Evolutionary conservation across 2,329 filamentous ascomycete genomes (phyloP), one percentile per base, ranked within the genome.

Genomic region (Apiospora sp.): DNA sequence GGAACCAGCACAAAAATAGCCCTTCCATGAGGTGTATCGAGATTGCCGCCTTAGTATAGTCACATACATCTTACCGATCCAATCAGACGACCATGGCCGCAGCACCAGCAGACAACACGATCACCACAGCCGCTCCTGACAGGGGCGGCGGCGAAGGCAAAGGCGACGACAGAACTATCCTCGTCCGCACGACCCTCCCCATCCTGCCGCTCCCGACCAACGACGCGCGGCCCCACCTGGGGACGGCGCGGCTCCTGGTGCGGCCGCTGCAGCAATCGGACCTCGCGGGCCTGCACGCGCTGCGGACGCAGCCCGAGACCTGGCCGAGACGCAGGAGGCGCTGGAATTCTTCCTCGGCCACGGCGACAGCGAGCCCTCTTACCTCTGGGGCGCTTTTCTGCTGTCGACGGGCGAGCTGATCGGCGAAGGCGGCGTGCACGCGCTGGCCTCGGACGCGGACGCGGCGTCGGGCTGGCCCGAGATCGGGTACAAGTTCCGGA

Each of bases 401-500:
- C 79, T 76, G 78, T 80, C 74, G 75, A 83, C 73, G 77, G 86
- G 82, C 75, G 86, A 41, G 54, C 87, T 78, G 79, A 88, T 80
- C 74, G 86, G 79, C 80, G 89, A 83, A 78, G 73, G 73, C 27
- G 73, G 73, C 37, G 71, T 74, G 43, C 73, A 74, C 48, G 49
- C 68, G 67, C 51, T 74, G 22, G 67, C 41, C 10, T 49, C 51
- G 22, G 61, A 72, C 46, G 51, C 46, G 22, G 46, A 37, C 13
- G 12, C 37, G 37, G 44, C 30, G 3, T 27, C 41, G n/a, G 72
- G 72, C 2, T 73, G 72, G 72, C 72, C 72, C 8, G 72, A 73
- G 43, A 46, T 73, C 49, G 72, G 72, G 19, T 73, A 73, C 58
- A 73, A 73, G 49, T 71, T 73, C 69, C 67, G 68, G 41, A n/a